Evolutionary conservation across 2,329 filamentous ascomycete species (phyloP).

Genomic region (Diaporthe sp.): DNA sequence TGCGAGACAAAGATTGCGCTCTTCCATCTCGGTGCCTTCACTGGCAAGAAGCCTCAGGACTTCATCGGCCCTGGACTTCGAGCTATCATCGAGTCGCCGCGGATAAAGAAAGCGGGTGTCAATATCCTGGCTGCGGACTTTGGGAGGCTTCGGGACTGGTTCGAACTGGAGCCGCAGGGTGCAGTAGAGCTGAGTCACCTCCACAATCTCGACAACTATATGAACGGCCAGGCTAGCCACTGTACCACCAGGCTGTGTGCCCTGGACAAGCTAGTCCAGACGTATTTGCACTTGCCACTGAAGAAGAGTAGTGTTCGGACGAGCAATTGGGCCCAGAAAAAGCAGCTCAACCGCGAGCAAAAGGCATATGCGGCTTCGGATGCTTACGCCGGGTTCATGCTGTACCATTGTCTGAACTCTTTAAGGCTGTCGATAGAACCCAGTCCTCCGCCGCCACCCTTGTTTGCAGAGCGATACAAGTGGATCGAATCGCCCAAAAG

Average conservation of each 20-base stretch:
- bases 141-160: neutral
- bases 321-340: constrained; percentile 31
- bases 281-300: constrained; percentile 15
- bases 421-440: neutral
- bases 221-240: neutral
- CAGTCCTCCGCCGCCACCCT: neutral
- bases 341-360: constrained; percentile 13
- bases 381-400: constrained; percentile 23
- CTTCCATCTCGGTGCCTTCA: constrained; percentile 22
- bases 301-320: constrained; percentile 28
- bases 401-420: constrained; percentile 15
- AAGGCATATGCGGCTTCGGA: constrained; percentile 20
- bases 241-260: constrained; percentile 37
- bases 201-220: constrained; percentile 17
- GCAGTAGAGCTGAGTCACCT: constrained; percentile 32
- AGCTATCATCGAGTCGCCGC: neutral
- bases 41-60: constrained; percentile 39
- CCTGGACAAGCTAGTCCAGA: constrained; percentile 23
- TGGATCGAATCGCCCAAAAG: neutral
- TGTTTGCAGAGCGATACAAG: constrained; percentile 9
- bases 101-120: neutral
- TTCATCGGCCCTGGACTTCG: constrained; percentile 1
- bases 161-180: constrained; percentile 12
- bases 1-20: constrained; percentile 18
- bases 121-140: constrained; percentile 35